These are phyloP conservation scores for Fusarium pininemorale DNA, from an alignment of 2,329 filamentous ascomycete species.

Conservation along the genomic window DNA sequence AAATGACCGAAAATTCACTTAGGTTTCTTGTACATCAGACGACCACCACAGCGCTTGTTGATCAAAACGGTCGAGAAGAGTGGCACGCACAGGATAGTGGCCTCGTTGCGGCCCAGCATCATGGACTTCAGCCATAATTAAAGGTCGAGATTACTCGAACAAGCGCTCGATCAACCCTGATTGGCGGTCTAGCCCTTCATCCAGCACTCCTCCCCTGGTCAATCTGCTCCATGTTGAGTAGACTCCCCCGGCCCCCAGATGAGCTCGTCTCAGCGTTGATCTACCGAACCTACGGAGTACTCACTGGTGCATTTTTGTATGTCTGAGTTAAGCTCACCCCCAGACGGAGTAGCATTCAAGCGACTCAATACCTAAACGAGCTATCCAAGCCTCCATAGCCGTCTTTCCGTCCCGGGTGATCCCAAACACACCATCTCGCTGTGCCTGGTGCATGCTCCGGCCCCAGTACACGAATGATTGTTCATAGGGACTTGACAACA, in stretches of 20 bases:
- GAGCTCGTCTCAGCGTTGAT: conserved; percentile 22
- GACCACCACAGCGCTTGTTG: background rate
- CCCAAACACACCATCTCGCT: conserved; percentile 30
- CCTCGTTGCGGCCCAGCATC: conserved; percentile 7
- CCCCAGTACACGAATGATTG: conserved; percentile 6
- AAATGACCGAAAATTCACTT: background rate
- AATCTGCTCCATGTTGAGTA: conserved; percentile 1
- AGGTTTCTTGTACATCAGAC: background rate
- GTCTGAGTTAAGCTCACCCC: background rate
- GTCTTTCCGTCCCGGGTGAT: conserved; percentile 36
- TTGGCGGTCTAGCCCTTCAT: background rate
- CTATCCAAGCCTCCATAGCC: conserved; percentile 20
- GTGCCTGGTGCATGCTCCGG: conserved; percentile 21
- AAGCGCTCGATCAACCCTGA: background rate
- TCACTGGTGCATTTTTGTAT: conserved; percentile 1
- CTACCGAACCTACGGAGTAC: conserved; percentile 16
- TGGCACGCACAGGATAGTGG: background rate
- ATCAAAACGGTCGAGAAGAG: background rate
- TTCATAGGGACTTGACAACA: background rate
- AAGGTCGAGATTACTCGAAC: conserved; percentile 2
- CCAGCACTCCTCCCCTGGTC: background rate
- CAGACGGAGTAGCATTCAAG: conserved; percentile 1
- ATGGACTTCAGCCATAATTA: background rate
- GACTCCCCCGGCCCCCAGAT: background rate
- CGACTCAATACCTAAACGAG: background rate